Conservation (phyloP, 179 eudicot species). For the Drosera spatulata region DNA sequence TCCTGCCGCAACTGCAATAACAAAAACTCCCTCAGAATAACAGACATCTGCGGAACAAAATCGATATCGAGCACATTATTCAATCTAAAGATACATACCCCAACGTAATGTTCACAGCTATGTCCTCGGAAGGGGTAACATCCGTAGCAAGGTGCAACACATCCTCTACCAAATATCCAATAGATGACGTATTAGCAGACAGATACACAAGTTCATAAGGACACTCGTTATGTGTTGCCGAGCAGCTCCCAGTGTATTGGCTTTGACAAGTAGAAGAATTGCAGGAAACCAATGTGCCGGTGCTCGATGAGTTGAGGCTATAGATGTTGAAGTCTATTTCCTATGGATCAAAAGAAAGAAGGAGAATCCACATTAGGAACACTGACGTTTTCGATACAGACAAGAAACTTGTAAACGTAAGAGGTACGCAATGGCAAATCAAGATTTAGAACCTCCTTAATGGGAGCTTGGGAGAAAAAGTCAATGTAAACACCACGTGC, state of each 20-base stretch:
- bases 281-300: conserved; percentile 59
- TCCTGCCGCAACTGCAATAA: conserved; percentile 68
- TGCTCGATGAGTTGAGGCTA: conserved; percentile 66
- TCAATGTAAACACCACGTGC: too few species aligned
- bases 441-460: too few species aligned
- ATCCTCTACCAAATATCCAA: conserved; percentile 80
- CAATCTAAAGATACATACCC: conserved; percentile 32
- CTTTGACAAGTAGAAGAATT: conserved; percentile 50
- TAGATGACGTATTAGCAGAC: conserved; percentile 67
- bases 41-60: neutral
- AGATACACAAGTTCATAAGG: conserved; percentile 63
- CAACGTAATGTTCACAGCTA: conserved; percentile 53
- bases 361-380: neutral
- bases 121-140: conserved; percentile 30
- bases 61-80: conserved; percentile 10
- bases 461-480: too few species aligned
- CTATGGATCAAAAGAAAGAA: conserved; percentile 12
- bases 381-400: neutral
- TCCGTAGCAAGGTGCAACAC: conserved; percentile 61
- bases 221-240: conserved; percentile 30
- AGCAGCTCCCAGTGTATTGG: conserved; percentile 26
- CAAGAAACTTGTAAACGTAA: too few species aligned
- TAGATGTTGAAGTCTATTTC: conserved; percentile 52
- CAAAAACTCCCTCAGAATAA: conserved; percentile 4
- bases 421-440: too few species aligned